A percentile compares a stretch with the other conserved stretches of the same genome.
phyloP scores from a whole-genome alignment of 2,329 filamentous ascomycete genomes.

The Fusarium irregulare region DNA sequence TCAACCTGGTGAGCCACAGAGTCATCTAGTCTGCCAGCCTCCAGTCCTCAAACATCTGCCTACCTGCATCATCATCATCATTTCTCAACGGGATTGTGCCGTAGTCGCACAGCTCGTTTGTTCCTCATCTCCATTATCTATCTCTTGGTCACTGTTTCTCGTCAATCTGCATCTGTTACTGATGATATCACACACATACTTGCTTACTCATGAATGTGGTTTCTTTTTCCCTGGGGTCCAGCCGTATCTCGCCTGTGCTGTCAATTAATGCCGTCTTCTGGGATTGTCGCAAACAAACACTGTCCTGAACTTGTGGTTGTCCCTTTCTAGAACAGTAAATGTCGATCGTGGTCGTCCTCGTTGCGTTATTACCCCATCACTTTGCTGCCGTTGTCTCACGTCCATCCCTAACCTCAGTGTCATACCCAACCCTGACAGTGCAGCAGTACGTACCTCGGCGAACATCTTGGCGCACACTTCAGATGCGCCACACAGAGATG shows the following conservation, averaged over 20 bases:
- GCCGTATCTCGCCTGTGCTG: neutral
- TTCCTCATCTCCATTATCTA: conserved; percentile 7
- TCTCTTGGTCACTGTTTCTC: conserved; percentile 2
- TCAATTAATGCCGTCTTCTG: neutral
- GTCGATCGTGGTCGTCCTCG: conserved; percentile 9
- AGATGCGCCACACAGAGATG: conserved; percentile 33
- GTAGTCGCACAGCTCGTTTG: conserved; percentile 13
- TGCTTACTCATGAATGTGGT: neutral
- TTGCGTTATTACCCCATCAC: conserved; percentile 17
- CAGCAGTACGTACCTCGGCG: conserved; percentile 17
- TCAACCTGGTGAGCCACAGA: conserved; percentile 31
- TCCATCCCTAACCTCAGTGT: conserved; percentile 27
- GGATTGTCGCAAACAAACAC: neutral
- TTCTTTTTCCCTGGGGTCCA: neutral
- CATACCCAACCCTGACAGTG: conserved; percentile 15
- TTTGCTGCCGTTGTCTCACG: conserved; percentile 30
- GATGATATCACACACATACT: neutral
- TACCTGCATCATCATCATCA: conserved; percentile 10
- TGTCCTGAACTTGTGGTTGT: neutral
- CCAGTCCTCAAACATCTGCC: neutral
- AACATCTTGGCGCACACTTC: conserved; percentile 29
- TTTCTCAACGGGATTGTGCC: conserved; percentile 1
- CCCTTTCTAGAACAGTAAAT: neutral
- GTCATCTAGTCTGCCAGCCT: conserved; percentile 16
- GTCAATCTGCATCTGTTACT: conserved; percentile 11